Percentiles rank a stretch among this genome's conserved stretches.
Conservation (phyloP, 371 early-diverging fungal species). For the Mucor saturninus region DNA sequence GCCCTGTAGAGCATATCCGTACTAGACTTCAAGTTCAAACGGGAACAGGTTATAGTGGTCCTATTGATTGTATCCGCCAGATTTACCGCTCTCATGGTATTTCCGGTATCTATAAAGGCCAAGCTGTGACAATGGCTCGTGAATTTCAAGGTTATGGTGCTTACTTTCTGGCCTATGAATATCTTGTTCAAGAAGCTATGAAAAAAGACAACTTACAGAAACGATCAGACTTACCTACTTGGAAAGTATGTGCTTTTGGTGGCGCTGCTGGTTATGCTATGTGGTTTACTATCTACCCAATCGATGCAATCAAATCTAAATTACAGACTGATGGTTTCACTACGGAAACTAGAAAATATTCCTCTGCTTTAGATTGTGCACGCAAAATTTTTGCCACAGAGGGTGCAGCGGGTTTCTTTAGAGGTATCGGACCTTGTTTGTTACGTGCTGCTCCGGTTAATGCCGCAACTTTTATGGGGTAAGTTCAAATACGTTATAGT, state of each 20-base stretch:
- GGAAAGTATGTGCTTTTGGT: conserved; percentile 73
- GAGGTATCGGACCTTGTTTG: conserved; percentile 85
- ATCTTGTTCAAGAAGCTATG: conserved; percentile 72
- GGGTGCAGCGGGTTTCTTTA: conserved; percentile 81
- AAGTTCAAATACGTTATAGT: conserved; percentile 11
- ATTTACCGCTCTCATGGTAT: conserved; percentile 76
- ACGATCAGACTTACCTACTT: conserved; percentile 66
- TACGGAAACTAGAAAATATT: conserved; percentile 60
- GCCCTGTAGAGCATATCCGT: conserved; percentile 86
- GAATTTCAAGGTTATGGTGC: conserved; percentile 84
- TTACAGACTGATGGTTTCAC: conserved; percentile 79
- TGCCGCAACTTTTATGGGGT: conserved; percentile 81
- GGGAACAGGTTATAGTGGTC: conserved; percentile 60
- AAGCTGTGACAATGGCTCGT: conserved; percentile 76
- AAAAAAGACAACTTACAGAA: conserved; percentile 43
- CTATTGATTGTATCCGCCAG: conserved; percentile 75
- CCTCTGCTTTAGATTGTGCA: conserved; percentile 67
- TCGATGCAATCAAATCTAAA: conserved; percentile 82
- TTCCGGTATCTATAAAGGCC: conserved; percentile 84
- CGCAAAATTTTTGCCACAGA: conserved; percentile 68
- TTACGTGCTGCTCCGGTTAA: conserved; percentile 90
- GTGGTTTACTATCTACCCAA: conserved; percentile 80
- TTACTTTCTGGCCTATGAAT: conserved; percentile 83
- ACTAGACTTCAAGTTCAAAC: conserved; percentile 81
- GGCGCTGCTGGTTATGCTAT: conserved; percentile 82